These are phyloP conservation scores for Ilex aquifolium DNA, from an alignment of 257 asterid genomes.

Conservation along the genomic window DNA sequence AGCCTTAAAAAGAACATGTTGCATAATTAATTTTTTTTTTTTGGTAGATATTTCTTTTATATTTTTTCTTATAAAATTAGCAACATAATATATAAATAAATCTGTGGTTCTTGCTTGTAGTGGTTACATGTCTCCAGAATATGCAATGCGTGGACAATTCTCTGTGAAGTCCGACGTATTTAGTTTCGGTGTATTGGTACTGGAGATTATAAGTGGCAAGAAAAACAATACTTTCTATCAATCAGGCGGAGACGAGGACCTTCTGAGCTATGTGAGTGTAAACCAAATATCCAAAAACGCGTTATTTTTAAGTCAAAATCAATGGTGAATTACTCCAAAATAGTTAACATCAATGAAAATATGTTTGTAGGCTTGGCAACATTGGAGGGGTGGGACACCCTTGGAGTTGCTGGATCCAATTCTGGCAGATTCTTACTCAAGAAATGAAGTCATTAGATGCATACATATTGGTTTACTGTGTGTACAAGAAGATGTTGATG, in stretches of 20 bases:
- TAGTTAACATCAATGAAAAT: no score
- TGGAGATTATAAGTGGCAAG: slow-evolving; percentile 32
- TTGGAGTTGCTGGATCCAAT: not conserved
- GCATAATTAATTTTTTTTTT: no score
- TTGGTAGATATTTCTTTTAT: no score
- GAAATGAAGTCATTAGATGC: not conserved
- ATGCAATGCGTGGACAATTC: no score
- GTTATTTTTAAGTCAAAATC: not conserved
- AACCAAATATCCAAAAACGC: not conserved
- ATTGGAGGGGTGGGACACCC: not conserved
- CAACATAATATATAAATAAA: no score
- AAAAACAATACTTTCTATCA: slow-evolving; percentile 14
- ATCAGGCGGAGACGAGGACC: not conserved
- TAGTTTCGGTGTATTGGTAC: slow-evolving; percentile 20
- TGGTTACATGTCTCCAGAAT: slow-evolving; percentile 4
- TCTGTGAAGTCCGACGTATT: no score
- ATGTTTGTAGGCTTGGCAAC: not conserved
- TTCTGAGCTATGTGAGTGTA: not conserved
- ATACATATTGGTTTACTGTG: not conserved
- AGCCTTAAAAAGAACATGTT: no score
- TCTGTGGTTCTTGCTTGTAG: slow-evolving; percentile 1
- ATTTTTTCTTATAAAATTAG: no score
- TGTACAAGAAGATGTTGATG: not conserved
- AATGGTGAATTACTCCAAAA: not conserved
- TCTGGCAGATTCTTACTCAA: not conserved